Evolutionary conservation across 768 basidiomycete species (phyloP).

Genomic region (Collybia sp.): DNA sequence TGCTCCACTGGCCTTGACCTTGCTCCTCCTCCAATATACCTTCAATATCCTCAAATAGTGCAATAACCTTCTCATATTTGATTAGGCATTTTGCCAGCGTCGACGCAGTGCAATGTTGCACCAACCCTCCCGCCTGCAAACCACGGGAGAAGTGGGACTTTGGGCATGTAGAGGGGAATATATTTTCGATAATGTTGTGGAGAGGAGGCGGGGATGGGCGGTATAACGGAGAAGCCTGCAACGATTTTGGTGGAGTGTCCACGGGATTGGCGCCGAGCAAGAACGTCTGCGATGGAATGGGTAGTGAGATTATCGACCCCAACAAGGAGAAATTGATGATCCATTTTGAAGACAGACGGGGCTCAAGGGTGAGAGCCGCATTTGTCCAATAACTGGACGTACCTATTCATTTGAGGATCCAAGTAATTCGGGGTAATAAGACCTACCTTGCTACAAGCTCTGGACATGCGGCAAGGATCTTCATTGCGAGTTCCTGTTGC

Average conservation of each 20-base stretch:
- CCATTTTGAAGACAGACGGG: conserved; percentile 87
- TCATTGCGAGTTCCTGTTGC: conserved; percentile 80
- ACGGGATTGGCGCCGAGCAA: conserved; percentile 24
- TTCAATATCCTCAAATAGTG: conserved; percentile 43
- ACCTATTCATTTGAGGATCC: conserved; percentile 7
- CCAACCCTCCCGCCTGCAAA: conserved; percentile 65
- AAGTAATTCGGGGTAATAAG: neutral
- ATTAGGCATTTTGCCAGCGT: conserved; percentile 69
- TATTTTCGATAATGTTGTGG: conserved; percentile 63
- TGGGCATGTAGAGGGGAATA: conserved; percentile 67
- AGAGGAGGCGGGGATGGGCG: conserved; percentile 76
- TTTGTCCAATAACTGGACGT: conserved; percentile 65
- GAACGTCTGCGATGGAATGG: conserved; percentile 64
- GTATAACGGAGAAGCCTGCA: conserved; percentile 29
- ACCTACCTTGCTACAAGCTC: conserved; percentile 78
- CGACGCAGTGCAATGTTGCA: conserved; percentile 82
- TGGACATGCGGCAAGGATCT: conserved; percentile 78
- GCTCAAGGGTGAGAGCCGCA: conserved; percentile 71
- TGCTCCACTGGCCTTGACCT: conserved; percentile 72
- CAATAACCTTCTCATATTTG: conserved; percentile 60
- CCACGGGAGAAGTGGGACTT: conserved; percentile 80
- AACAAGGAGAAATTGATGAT: conserved; percentile 85
- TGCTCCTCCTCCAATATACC: conserved; percentile 59
- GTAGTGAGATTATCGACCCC: conserved; percentile 71
- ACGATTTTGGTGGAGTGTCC: conserved; percentile 17